A percentile compares a stretch with the other conserved stretches of the same genome.
Conservation (phyloP, 257 asterid species). For the Solanum chilense region DNA sequence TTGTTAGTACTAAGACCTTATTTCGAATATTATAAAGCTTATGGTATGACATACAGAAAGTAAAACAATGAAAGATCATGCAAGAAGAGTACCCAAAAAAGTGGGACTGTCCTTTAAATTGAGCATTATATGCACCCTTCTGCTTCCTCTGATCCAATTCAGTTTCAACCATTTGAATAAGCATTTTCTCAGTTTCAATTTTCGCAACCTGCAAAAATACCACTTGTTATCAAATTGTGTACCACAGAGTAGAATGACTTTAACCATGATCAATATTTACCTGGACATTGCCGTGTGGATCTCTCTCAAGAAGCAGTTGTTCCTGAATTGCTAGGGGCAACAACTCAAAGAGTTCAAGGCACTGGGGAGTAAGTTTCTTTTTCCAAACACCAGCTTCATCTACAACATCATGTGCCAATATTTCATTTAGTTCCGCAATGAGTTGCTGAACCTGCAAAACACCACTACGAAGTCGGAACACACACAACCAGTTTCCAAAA, state of each 20-base stretch:
- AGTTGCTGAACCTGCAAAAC: slow-evolving; percentile 80
- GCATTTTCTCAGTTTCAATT: slow-evolving; percentile 96
- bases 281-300: slow-evolving; percentile 99
- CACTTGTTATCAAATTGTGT: background rate
- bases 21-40: background rate
- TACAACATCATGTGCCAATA: slow-evolving; percentile 85
- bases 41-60: background rate
- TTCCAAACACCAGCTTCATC: slow-evolving; percentile 97
- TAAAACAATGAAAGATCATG: background rate
- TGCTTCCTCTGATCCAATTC: slow-evolving; percentile 70
- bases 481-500: background rate
- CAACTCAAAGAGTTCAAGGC: slow-evolving; percentile 67
- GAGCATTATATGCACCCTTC: slow-evolving; percentile 46
- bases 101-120: slow-evolving; percentile 90
- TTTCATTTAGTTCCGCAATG: slow-evolving; percentile 87
- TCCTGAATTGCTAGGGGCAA: slow-evolving; percentile 89
- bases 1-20: background rate
- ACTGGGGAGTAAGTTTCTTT: slow-evolving; percentile 61
- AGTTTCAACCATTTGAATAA: slow-evolving; percentile 95
- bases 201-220: slow-evolving; percentile 63
- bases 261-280: slow-evolving; percentile 8
- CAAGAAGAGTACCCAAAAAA: slow-evolving; percentile 63
- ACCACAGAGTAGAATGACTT: background rate
- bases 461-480: background rate
- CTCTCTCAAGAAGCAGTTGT: slow-evolving; percentile 95